Conservation (phyloP, 805 yeast species). For the Candida easanensis region DNA sequence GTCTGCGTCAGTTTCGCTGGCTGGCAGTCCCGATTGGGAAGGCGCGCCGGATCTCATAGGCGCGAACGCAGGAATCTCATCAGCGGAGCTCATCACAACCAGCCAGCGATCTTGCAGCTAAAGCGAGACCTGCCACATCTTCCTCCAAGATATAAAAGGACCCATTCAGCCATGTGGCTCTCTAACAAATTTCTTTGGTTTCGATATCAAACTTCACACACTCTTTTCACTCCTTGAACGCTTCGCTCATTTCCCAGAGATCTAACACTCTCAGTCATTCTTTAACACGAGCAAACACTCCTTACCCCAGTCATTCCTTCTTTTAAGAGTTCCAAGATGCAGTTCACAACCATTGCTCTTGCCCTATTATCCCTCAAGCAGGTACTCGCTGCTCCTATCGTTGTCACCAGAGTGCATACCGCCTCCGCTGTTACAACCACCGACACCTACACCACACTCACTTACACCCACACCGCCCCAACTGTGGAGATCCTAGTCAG, state of each 20-base stretch:
- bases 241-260: slow-evolving; percentile 1
- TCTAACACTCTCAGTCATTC: slow-evolving; percentile 9
- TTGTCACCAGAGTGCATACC: slow-evolving; percentile 54
- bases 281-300: slow-evolving; percentile 5
- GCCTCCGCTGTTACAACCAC: slow-evolving; percentile 51
- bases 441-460: slow-evolving; percentile 38
- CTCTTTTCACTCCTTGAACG: slow-evolving; percentile 1
- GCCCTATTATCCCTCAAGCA: slow-evolving; percentile 16
- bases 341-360: slow-evolving; percentile 12
- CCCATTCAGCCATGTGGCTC: not conserved
- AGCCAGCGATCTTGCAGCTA: slow-evolving; percentile 3
- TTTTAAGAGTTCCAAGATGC: slow-evolving; percentile 10
- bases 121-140: not conserved
- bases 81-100: slow-evolving; percentile 1
- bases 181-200: no score
- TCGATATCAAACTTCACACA: not conserved
- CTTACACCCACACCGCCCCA: slow-evolving; percentile 38
- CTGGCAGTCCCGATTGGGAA: slow-evolving; percentile 3
- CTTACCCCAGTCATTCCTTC: slow-evolving; percentile 10
- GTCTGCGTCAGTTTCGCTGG: no score
- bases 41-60: not conserved
- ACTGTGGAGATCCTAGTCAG: slow-evolving; percentile 38
- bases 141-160: not conserved
- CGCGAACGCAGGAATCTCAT: not conserved
- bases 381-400: slow-evolving; percentile 34